A percentile compares a stretch with the other conserved stretches of the same genome.
Evolutionary conservation across 139 green algal genomes (phyloP).

Genomic region (Dunaliella primolecta): DNA sequence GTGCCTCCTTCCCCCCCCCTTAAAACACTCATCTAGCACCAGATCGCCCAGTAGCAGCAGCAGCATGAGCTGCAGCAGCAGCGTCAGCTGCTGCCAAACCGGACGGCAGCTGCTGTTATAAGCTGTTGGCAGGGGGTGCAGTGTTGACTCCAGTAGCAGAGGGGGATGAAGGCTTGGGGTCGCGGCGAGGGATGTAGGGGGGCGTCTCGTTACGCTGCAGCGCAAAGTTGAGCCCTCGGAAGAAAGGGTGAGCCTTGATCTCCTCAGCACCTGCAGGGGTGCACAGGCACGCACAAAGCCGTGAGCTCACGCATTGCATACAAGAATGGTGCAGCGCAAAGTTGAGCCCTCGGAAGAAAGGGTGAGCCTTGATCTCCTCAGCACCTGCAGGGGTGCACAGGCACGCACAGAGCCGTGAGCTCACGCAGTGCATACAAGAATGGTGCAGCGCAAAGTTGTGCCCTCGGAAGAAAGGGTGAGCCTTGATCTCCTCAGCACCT

Average conservation of each 20-base stretch:
- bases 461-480: constrained; percentile 81
- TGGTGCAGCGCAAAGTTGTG: constrained; percentile 89
- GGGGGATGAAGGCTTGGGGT: background rate
- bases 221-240: constrained; percentile 81
- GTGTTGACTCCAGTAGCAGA: background rate
- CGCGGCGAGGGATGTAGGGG: constrained; percentile 50
- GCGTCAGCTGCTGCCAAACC: no score
- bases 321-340: constrained; percentile 80
- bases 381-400: constrained; percentile 76
- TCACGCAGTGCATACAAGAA: background rate
- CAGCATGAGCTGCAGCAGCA: no score
- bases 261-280: constrained; percentile 80
- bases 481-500: constrained; percentile 94
- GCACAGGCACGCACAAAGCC: constrained; percentile 67
- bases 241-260: constrained; percentile 91
- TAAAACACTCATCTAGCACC: no score
- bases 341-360: constrained; percentile 85
- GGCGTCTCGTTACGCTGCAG: constrained; percentile 72
- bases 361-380: constrained; percentile 89
- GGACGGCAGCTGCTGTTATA: background rate
- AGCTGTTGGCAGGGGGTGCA: no score
- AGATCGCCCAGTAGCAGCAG: no score
- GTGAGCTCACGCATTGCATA: background rate
- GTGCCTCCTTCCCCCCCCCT: no score
- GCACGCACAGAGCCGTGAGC: constrained; percentile 46